Percentiles rank a stretch among this genome's conserved stretches.
Evolutionary conservation across 1,139 yeast species (phyloP).

Genomic region (Geotrichum cucujoidarum): DNA sequence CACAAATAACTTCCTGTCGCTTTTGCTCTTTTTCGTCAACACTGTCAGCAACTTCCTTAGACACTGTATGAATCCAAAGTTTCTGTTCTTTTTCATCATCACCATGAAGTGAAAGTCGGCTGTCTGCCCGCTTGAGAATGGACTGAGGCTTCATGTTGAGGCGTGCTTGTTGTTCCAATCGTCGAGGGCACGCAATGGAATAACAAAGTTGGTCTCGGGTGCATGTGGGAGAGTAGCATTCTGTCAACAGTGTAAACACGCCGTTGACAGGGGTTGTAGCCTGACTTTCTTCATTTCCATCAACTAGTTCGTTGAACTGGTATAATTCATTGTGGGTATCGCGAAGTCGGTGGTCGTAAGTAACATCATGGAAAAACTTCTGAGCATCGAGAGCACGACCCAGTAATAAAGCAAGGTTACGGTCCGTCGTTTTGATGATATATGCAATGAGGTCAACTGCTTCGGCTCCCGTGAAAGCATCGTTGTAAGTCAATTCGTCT

Average conservation of each 20-base stretch:
- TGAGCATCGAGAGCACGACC: conserved; percentile 96
- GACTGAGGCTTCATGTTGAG: conserved; percentile 85
- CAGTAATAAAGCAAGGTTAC: conserved; percentile 79
- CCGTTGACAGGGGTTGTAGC: conserved; percentile 58
- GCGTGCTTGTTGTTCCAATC: conserved; percentile 93
- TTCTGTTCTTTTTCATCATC: conserved; percentile 80
- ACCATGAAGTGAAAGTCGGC: conserved; percentile 67
- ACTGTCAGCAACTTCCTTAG: conserved; percentile 70
- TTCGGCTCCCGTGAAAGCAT: conserved; percentile 89
- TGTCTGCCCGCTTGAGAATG: conserved; percentile 77
- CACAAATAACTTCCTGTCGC: conserved; percentile 93
- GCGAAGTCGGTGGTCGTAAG: conserved; percentile 86
- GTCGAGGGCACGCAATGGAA: conserved; percentile 94
- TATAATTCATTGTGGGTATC: conserved; percentile 86
- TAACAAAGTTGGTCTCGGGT: conserved; percentile 83
- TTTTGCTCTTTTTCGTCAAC: conserved; percentile 82
- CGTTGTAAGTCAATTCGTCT: conserved; percentile 92
- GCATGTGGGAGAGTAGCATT: conserved; percentile 96
- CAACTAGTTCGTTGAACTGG: conserved; percentile 62
- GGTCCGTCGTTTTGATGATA: conserved; percentile 81
- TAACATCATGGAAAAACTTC: conserved; percentile 89
- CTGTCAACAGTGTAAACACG: conserved; percentile 85
- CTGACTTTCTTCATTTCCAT: conserved; percentile 16
- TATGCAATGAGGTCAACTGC: conserved; percentile 87
- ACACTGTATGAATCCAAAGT: conserved; percentile 91